phyloP scores from a whole-genome alignment of 2,329 filamentous ascomycete genomes.

The Fusarium heterosporum region DNA sequence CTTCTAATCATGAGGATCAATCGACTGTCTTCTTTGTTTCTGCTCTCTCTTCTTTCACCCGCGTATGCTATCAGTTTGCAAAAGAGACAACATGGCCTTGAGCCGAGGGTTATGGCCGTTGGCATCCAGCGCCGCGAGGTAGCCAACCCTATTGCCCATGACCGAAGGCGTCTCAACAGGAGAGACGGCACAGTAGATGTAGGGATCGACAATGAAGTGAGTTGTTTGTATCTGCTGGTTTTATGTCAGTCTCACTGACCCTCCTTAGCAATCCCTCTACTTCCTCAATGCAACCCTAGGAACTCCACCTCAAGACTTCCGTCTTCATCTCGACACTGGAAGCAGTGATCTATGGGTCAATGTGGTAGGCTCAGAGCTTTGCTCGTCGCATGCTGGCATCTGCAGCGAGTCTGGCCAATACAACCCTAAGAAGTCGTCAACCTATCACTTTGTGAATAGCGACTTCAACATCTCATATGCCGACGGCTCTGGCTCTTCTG shows the following conservation, averaged over 20 bases:
- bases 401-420: conserved; percentile 76
- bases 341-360: conserved; percentile 81
- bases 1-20: conserved; percentile 53
- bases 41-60: conserved; percentile 44
- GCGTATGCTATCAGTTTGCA: conserved; percentile 47
- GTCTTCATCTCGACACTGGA: conserved; percentile 74
- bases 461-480: conserved; percentile 90
- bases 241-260: neutral
- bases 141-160: conserved; percentile 57
- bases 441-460: conserved; percentile 78
- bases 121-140: conserved; percentile 54
- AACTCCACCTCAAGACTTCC: conserved; percentile 68
- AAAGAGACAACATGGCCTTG: conserved; percentile 46
- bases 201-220: conserved; percentile 68
- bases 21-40: conserved; percentile 42
- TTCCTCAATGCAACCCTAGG: conserved; percentile 72
- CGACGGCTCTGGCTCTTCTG: conserved; percentile 80
- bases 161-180: conserved; percentile 57
- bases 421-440: conserved; percentile 76
- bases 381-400: conserved; percentile 59
- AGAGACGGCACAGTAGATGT: conserved; percentile 58
- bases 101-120: conserved; percentile 60
- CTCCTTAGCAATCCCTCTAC: conserved; percentile 68
- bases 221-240: conserved; percentile 24
- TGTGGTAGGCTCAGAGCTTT: conserved; percentile 70